These are phyloP conservation scores for Cyamopsis tetragonoloba DNA, from an alignment of 306 rosid genomes.

Conservation along the genomic window DNA sequence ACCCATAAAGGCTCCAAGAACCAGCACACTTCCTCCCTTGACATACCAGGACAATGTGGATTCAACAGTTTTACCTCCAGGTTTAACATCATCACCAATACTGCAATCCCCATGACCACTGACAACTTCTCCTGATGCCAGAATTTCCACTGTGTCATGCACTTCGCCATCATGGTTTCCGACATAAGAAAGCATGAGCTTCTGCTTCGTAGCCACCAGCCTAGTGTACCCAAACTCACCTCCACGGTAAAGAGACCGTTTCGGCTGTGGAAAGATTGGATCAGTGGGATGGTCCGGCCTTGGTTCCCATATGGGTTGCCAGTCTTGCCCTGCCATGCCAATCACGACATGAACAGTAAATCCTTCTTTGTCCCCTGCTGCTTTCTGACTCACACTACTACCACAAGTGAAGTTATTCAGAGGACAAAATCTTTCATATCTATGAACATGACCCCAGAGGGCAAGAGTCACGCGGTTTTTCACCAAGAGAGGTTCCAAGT, in stretches of 20 bases:
- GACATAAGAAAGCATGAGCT: conserved; percentile 61
- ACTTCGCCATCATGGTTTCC: conserved; percentile 85
- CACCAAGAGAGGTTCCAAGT: conserved; percentile 80
- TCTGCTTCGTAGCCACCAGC: conserved; percentile 64
- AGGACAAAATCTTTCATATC: conserved; percentile 84
- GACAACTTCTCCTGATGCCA: conserved; percentile 59
- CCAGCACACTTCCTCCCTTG: conserved; percentile 60
- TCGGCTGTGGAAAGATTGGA: conserved; percentile 83
- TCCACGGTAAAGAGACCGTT: conserved; percentile 66
- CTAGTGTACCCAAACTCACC: conserved; percentile 91
- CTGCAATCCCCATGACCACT: conserved; percentile 26
- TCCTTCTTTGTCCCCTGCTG: conserved; percentile 35
- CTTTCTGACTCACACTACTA: conserved; percentile 30
- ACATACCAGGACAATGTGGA: conserved; percentile 50
- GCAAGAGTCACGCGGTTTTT: conserved; percentile 76
- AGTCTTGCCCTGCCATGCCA: conserved; percentile 94
- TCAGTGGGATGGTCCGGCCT: conserved; percentile 53
- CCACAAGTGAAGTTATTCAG: conserved; percentile 77
- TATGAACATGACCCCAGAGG: conserved; percentile 92
- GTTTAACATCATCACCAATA: conserved; percentile 5
- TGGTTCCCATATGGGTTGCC: conserved; percentile 89
- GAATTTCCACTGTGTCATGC: conserved; percentile 62
- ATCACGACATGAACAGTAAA: conserved; percentile 79
- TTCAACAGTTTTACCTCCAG: conserved; percentile 18
- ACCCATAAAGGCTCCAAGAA: conserved; percentile 75